Percentiles rank a stretch among this genome's conserved stretches.
Conservation (phyloP, 1,284 basidiomycete genomes). For the Lignosus rhinocerotis region DNA sequence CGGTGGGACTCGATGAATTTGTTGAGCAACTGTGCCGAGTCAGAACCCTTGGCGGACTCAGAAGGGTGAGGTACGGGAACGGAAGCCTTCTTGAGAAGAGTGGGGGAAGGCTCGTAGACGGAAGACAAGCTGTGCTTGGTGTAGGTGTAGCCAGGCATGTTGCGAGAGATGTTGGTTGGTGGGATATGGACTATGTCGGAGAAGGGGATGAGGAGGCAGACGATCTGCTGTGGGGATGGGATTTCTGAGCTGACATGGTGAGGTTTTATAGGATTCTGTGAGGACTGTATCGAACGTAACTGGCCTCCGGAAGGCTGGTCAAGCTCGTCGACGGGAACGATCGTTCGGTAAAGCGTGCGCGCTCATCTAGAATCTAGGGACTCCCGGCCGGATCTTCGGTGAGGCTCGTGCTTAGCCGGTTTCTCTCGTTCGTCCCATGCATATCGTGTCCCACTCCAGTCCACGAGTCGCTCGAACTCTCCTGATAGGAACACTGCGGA, state of each 20-base stretch:
- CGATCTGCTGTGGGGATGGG: slow-evolving; percentile 15
- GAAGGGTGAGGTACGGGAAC: slow-evolving; percentile 1
- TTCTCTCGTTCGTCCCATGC: slow-evolving; percentile 3
- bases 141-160: slow-evolving; percentile 20
- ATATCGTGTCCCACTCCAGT: slow-evolving; percentile 2
- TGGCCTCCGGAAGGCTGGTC: slow-evolving; percentile 2
- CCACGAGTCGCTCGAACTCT: slow-evolving; percentile 1
- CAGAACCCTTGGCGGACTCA: slow-evolving; percentile 4
- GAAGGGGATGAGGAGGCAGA: slow-evolving; percentile 11
- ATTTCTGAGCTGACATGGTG: slow-evolving; percentile 9
- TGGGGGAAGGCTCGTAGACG: slow-evolving; percentile 16
- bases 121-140: slow-evolving; percentile 11
- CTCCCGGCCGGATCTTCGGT: slow-evolving; percentile 24
- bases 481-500: slow-evolving; percentile 12
- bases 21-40: slow-evolving; percentile 22
- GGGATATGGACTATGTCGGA: background rate
- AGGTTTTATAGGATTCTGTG: slow-evolving; percentile 14
- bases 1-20: slow-evolving; percentile 33
- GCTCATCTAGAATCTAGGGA: slow-evolving; percentile 18
- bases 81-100: slow-evolving; percentile 17
- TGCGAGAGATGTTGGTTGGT: background rate
- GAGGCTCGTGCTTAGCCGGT: slow-evolving; percentile 15
- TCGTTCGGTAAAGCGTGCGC: slow-evolving; percentile 11
- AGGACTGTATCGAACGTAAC: slow-evolving; percentile 10
- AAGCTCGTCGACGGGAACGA: slow-evolving; percentile 12